Percentiles rank a stretch among this genome's conserved stretches.
These are phyloP conservation scores for Ochetophila trinervis DNA, from an alignment of 306 rosid genomes.

Conservation along the genomic window DNA sequence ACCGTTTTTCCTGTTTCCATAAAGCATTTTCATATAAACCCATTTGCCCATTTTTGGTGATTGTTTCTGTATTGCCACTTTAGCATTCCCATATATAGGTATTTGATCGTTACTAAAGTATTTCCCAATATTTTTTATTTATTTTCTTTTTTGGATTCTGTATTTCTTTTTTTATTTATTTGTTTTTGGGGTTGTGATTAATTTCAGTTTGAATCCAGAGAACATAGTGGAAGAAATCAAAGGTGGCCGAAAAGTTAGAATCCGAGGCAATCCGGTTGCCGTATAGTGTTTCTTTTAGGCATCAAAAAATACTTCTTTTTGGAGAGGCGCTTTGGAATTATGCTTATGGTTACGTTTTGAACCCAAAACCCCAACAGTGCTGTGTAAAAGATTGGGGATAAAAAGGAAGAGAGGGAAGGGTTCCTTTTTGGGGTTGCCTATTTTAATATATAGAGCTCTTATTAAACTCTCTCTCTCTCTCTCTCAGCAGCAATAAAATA, in stretches of 20 bases:
- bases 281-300: constrained; percentile 24
- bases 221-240: constrained; percentile 34
- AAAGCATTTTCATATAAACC: background rate
- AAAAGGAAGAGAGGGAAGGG: constrained; percentile 19
- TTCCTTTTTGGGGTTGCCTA: constrained; percentile 11
- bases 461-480: background rate
- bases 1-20: background rate
- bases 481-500: background rate
- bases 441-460: constrained; percentile 23
- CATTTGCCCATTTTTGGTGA: background rate
- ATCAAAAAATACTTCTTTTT: constrained; percentile 27
- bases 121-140: background rate
- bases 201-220: constrained; percentile 39
- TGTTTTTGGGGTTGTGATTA: constrained; percentile 13
- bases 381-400: constrained; percentile 19
- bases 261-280: constrained; percentile 66
- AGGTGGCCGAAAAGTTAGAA: constrained; percentile 63
- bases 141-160: background rate
- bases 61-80: background rate
- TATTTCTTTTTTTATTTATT: background rate
- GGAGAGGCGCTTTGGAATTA: constrained; percentile 44
- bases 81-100: constrained; percentile 16
- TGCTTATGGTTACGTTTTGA: constrained; percentile 33
- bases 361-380: constrained; percentile 29
- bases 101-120: constrained; percentile 1